A percentile compares a stretch with the other conserved stretches of the same genome.
Conservation (phyloP, 768 basidiomycete species). For the Sporobolomyces phaffii region DNA sequence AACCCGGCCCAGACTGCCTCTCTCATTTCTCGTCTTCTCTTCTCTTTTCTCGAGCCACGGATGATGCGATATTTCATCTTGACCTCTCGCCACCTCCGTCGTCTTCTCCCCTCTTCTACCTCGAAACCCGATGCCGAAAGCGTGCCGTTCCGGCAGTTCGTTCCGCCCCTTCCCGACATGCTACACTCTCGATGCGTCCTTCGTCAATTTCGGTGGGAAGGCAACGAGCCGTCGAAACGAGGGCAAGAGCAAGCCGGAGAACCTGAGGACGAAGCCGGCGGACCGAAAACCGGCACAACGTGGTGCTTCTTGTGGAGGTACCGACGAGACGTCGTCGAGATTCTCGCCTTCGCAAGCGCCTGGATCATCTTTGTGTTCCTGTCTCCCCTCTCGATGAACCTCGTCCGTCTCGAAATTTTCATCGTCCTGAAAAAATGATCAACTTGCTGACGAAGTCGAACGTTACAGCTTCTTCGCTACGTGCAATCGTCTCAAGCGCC, state of each 20-base stretch:
- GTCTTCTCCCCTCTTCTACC: background rate
- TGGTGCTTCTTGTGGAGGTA: conserved; percentile 15
- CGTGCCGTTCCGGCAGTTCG: background rate
- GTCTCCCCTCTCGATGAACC: conserved; percentile 31
- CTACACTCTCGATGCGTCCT: conserved; percentile 14
- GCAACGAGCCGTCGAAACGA: background rate
- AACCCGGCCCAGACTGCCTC: conserved; percentile 33
- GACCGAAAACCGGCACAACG: background rate
- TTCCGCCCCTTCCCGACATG: conserved; percentile 16
- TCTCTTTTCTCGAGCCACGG: conserved; percentile 25
- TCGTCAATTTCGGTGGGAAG: conserved; percentile 12
- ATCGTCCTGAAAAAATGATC: no score
- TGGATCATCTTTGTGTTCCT: conserved; percentile 35
- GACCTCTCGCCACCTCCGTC: background rate
- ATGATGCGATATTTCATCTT: conserved; percentile 19
- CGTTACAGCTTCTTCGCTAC: conserved; percentile 29
- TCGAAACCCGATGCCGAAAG: background rate
- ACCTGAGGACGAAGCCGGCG: no score
- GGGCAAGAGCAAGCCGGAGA: background rate
- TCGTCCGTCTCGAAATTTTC: no score
- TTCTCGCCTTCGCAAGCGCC: conserved; percentile 15
- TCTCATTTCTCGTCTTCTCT: conserved; percentile 26
- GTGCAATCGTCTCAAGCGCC: conserved; percentile 20
- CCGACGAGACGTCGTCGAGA: background rate
- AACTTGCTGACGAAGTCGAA: no score